These are phyloP conservation scores for Chalciporus pseudorubinellus DNA, from an alignment of 768 basidiomycete genomes.

Conservation along the genomic window DNA sequence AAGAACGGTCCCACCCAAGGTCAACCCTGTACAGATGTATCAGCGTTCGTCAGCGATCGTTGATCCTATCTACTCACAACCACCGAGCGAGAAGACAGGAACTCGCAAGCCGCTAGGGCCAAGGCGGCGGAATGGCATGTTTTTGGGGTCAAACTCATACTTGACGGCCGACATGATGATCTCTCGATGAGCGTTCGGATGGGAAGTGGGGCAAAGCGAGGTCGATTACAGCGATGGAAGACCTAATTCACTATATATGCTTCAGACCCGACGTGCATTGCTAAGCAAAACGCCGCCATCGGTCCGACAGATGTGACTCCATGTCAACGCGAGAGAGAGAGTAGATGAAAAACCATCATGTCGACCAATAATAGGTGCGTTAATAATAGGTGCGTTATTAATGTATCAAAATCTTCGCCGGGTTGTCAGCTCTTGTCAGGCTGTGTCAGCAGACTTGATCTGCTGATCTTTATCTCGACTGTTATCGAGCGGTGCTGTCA, in stretches of 20 bases:
- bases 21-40: conserved; percentile 35
- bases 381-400: not conserved
- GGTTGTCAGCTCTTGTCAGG: too few relatives aligned
- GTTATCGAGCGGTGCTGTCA: too few relatives aligned
- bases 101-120: conserved; percentile 49
- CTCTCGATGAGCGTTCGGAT: not conserved
- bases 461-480: too few relatives aligned
- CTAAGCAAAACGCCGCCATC: conserved; percentile 15
- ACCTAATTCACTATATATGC: conserved; percentile 15
- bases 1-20: conserved; percentile 44
- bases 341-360: not conserved
- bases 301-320: conserved; percentile 1
- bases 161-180: conserved; percentile 24
- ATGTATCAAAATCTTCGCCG: not conserved
- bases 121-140: conserved; percentile 41
- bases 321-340: not conserved
- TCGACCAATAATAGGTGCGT: not conserved
- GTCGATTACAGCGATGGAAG: not conserved
- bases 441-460: not conserved
- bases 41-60: not conserved
- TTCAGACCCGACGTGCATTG: not conserved
- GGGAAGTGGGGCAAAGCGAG: not conserved
- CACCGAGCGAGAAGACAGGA: conserved; percentile 51
- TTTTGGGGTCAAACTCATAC: conserved; percentile 38
- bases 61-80: conserved; percentile 33